phyloP scores from a whole-genome alignment of 2,329 filamentous ascomycete genomes.

The Bipolaris bicolor region DNA sequence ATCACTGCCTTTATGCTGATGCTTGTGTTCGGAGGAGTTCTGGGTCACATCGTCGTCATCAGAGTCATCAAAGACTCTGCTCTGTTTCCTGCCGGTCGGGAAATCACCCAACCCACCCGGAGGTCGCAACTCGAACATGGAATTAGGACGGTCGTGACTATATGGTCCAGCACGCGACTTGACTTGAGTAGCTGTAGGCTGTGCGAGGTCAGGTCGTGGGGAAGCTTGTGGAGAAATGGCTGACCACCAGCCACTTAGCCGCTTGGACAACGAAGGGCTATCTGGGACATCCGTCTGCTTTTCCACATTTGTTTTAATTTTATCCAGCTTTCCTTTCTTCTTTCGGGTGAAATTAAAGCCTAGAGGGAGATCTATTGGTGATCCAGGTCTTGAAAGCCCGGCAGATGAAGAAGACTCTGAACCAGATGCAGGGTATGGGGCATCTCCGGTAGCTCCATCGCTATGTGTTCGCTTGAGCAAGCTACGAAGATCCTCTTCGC shows the following conservation, averaged over 20 bases:
- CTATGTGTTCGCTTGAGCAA: constrained; percentile 47
- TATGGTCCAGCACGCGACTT: constrained; percentile 20
- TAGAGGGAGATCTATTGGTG: constrained; percentile 35
- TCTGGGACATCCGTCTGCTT: constrained; percentile 25
- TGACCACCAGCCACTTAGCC: constrained; percentile 48
- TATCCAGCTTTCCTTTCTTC: constrained; percentile 19
- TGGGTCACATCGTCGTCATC: constrained; percentile 32
- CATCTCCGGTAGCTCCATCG: constrained; percentile 17
- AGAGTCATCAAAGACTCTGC: constrained; percentile 54
- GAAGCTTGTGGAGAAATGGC: constrained; percentile 30
- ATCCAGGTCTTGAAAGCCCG: constrained; percentile 33
- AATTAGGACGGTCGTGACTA: constrained; percentile 37
- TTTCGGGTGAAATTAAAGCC: constrained; percentile 39
- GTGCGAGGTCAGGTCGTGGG: constrained; percentile 9
- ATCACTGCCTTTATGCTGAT: constrained; percentile 13
- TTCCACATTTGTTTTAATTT: constrained; percentile 10
- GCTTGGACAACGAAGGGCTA: constrained; percentile 38
- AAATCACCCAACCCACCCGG: constrained; percentile 31
- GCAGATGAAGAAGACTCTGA: constrained; percentile 42
- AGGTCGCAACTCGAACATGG: constrained; percentile 48
- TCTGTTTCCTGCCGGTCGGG: constrained; percentile 29
- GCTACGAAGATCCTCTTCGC: constrained; percentile 54
- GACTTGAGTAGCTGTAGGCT: constrained; percentile 13
- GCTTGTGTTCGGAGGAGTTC: constrained; percentile 3
- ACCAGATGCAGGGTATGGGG: constrained; percentile 30